A percentile compares a stretch with the other conserved stretches of the same genome.
Evolutionary conservation across 2,329 filamentous ascomycete species (phyloP).

Genomic region (Alternaria arbusti): DNA sequence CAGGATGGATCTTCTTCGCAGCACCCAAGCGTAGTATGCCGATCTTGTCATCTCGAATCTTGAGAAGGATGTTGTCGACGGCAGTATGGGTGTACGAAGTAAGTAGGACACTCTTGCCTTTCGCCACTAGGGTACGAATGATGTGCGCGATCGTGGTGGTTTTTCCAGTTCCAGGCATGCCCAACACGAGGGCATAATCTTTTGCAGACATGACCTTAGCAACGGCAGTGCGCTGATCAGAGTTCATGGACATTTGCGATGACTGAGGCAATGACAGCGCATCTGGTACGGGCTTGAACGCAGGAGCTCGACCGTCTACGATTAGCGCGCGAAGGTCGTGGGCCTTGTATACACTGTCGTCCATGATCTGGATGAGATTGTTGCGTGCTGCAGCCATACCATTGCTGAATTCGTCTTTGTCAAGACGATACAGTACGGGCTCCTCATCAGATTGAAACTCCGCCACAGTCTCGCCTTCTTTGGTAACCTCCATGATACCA

Average conservation of each 20-base stretch:
- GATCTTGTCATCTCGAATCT: slow-evolving; percentile 80
- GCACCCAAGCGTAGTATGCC: slow-evolving; percentile 86
- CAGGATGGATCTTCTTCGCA: slow-evolving; percentile 82
- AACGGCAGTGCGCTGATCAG: slow-evolving; percentile 85
- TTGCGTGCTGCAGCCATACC: slow-evolving; percentile 95
- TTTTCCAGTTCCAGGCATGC: slow-evolving; percentile 98
- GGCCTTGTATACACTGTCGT: slow-evolving; percentile 73
- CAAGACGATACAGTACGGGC: slow-evolving; percentile 78
- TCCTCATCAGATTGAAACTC: slow-evolving; percentile 54
- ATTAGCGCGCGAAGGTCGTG: slow-evolving; percentile 78
- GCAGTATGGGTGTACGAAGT: slow-evolving; percentile 98
- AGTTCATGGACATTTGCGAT: slow-evolving; percentile 73
- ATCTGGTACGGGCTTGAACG: slow-evolving; percentile 71
- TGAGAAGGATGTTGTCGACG: slow-evolving; percentile 96
- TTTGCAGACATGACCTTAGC: slow-evolving; percentile 94
- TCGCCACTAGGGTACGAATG: slow-evolving; percentile 84
- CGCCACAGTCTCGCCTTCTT: slow-evolving; percentile 53
- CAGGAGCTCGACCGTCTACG: slow-evolving; percentile 75
- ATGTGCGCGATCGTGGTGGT: slow-evolving; percentile 98
- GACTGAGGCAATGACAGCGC: slow-evolving; percentile 64
- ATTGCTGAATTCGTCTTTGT: slow-evolving; percentile 98
- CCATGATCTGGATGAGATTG: slow-evolving; percentile 92
- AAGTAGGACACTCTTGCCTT: slow-evolving; percentile 89
- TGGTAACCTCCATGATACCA: slow-evolving; percentile 86
- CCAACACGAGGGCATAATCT: slow-evolving; percentile 95